Evolutionary conservation across 2,329 filamentous ascomycete genomes (phyloP).

Genomic region (Ceratocystis ficicola): DNA sequence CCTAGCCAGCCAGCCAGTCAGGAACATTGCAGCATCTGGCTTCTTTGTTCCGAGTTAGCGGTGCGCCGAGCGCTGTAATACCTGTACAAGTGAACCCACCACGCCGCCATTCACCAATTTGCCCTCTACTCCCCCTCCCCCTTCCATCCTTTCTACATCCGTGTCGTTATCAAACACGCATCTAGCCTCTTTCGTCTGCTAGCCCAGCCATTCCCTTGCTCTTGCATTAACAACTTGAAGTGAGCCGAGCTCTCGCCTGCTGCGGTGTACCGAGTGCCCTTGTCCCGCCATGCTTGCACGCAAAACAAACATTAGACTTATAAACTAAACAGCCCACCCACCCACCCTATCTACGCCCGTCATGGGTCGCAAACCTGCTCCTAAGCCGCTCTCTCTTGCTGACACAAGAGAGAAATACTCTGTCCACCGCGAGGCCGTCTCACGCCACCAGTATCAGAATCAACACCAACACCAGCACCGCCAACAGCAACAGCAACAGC

Average conservation of each 20-base stretch:
- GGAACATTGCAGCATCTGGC: background rate
- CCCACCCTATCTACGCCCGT: constrained; percentile 21
- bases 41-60: too few species aligned
- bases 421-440: constrained; percentile 5
- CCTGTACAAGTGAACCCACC: too few species aligned
- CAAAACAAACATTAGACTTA: background rate
- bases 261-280: background rate
- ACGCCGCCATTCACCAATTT: background rate
- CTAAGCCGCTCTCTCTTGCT: constrained; percentile 45
- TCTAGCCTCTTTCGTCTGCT: background rate
- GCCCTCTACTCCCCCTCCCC: background rate
- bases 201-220: background rate
- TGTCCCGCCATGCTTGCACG: background rate
- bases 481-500: background rate
- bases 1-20: background rate
- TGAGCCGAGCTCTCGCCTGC: background rate
- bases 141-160: constrained; percentile 5
- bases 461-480: constrained; percentile 2
- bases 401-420: constrained; percentile 26
- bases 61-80: too few species aligned
- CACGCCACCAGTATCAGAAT: constrained; percentile 7
- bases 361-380: constrained; percentile 49
- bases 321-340: background rate
- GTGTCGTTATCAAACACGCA: background rate
- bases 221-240: background rate